Base-by-base conservation (phyloP, 805 yeast species). In the Starmerella apicola region DNA sequence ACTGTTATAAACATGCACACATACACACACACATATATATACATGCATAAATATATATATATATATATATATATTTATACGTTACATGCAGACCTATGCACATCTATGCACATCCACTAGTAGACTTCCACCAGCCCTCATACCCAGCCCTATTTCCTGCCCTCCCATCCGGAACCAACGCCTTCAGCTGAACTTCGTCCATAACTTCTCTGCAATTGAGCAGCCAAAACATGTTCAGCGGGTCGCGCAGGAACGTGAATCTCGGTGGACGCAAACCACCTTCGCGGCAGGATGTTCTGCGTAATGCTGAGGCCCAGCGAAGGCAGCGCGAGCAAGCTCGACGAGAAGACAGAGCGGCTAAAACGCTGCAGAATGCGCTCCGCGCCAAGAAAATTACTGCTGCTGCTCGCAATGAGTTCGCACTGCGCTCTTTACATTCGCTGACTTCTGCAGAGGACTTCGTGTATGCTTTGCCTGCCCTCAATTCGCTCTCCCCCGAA, bases 251-350 rank as follows among this genome's bases (percentile, higher is more conserved):
- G 46, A 64, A 74, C 38, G 72, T 80, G 45, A 81, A 88, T 63
- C 66, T 74, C 50, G 70, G 88, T 53, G 62, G 78, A 56, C 47
- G 66, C 50, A 46, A 57, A 58, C 58, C 51, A 52, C 52, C 58
- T 38, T 39, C 60, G 45, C 52, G 68, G 56, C 58, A 63, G 41
- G 57, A 68, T 49, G 64, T 69, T 37, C 59, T 88, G n/a, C 72
- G 70, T 42, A 74, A 71, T 47, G 76, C 94, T 3, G 72, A 73
- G 49, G 61, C 62, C 29, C 84, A 81, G 45, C 66, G 96, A 29
- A 68, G 66, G 42, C 69, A 68, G 43, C 68, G 96, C 42, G 85
- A 81, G 42, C 56, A 62, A 24, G 68, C 62, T 13, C 66, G 81
- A 18, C 51, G 56, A 12, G 69, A 66, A 36, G 71, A 67, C 29